Base-by-base conservation (phyloP, 805 yeast species). In the Teunomyces pallodes region DNA sequence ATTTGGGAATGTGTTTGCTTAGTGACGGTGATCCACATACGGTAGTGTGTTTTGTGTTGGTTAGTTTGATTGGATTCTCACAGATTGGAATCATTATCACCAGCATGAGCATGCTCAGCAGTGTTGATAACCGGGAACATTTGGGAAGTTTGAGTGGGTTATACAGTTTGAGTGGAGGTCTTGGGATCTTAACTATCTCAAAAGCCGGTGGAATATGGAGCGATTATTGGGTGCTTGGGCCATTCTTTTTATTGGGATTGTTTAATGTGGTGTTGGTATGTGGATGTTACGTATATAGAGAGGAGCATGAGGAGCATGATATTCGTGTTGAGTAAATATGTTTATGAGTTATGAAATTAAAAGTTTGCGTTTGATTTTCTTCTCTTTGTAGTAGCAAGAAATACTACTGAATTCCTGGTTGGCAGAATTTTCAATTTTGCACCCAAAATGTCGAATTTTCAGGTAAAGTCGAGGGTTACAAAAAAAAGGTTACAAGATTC, bases 91-190 rank as follows among this genome's bases (percentile, higher is more conserved):
- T 78, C 32, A 77, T 83, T 31, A 77, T 84, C 42, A 73, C 80
- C 17, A 82, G 89, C 29, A 80, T 84, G 82, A 80, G 88, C 6
- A 69, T 85, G 55, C 74, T 69, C 28, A 60, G 67, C 48, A 56
- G 61, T 33, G 60, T 68, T 4, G 64, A 67, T 33, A 70, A 74
- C 28, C 65, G 74, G 30, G 66, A 64, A 17, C 67, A 74, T 48
- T 77, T 80, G 43, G 90, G 90, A n/a, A 73, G 86, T 2, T 75
- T 86, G 36, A 77, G 85, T 43, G 92, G 92, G 5, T 79, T 83
- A 9, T 83, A 82, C 59, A 77, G 85, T n/a, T 75, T 86, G 46
- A 69, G 77, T 53, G 90, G 90, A 13, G 88, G 88, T 0, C 44
- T 82, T 6, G 92, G 92, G 2, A 83, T 85, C 26, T 65, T 86